Conservation (phyloP, 108 stramenopile genomes). For the Conticribra weissflogii region DNA sequence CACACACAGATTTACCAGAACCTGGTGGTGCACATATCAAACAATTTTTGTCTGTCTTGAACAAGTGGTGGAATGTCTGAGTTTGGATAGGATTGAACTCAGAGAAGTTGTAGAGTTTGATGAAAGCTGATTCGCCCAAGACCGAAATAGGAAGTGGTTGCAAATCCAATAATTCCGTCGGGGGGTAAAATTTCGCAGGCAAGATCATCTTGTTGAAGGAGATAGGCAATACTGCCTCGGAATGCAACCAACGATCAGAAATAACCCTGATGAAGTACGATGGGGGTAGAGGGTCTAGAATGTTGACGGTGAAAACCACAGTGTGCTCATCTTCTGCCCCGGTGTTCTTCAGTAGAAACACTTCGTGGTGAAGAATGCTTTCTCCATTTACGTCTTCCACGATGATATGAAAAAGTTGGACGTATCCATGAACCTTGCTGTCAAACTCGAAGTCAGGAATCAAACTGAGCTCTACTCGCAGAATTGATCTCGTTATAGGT, state of each 20-base stretch:
- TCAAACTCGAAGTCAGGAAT: constrained; percentile 95
- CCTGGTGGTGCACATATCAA: constrained; percentile 97
- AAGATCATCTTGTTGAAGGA: constrained; percentile 96
- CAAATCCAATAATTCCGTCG: constrained; percentile 96
- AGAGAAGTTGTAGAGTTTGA: constrained; percentile 67
- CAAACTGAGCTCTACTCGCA: constrained; percentile 92
- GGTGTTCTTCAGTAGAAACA: constrained; percentile 80
- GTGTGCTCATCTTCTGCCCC: constrained; percentile 87
- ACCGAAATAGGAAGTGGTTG: constrained; percentile 91
- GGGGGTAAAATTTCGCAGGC: constrained; percentile 95
- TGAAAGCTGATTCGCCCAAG: constrained; percentile 78
- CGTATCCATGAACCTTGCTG: constrained; percentile 90
- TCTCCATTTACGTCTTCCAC: constrained; percentile 98
- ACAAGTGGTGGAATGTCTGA: constrained; percentile 94
- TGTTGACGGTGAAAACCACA: constrained; percentile 92
- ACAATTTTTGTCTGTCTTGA: constrained; percentile 89
- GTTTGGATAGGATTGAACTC: constrained; percentile 99
- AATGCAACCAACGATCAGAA: constrained; percentile 97
- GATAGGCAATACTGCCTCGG: constrained; percentile 89
- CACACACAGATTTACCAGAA: constrained; percentile 90
- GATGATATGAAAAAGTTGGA: constrained; percentile 91
- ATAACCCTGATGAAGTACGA: constrained; percentile 95
- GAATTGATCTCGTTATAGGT: constrained; percentile 95
- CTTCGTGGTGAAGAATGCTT: constrained; percentile 94
- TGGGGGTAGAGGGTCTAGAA: constrained; percentile 96